Evolutionary conservation across 164 flowering plant species (phyloP).

Genomic region (Liriodendron chinense): DNA sequence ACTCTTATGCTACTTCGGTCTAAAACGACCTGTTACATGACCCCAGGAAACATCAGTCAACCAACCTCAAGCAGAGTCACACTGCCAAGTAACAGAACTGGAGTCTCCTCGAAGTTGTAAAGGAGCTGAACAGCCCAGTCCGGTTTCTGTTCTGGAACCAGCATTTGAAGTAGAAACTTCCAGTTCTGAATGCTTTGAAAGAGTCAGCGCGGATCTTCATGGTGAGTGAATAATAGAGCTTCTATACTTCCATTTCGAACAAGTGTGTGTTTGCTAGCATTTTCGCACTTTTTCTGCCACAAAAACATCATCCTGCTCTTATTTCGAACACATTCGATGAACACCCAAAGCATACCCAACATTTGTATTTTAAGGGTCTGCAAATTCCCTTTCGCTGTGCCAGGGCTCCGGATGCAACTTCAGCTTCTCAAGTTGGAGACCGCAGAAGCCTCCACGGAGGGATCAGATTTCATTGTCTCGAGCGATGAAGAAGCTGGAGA

Average conservation of each 20-base stretch:
- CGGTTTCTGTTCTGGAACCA: constrained; percentile 74
- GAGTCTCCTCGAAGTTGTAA: constrained; percentile 55
- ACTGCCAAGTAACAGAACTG: constrained; percentile 28
- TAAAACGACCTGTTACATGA: background rate
- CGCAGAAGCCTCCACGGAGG: constrained; percentile 44
- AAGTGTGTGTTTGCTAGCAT: background rate
- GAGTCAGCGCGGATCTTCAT: constrained; percentile 71
- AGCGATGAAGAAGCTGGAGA: constrained; percentile 44
- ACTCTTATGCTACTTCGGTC: background rate
- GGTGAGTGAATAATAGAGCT: constrained; percentile 34
- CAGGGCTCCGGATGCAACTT: constrained; percentile 49
- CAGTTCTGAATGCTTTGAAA: constrained; percentile 77
- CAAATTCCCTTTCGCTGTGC: background rate
- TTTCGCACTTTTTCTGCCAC: background rate
- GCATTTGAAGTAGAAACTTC: constrained; percentile 50
- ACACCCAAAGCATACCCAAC: background rate
- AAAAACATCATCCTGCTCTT: background rate
- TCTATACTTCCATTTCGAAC: background rate
- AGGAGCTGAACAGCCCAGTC: constrained; percentile 79
- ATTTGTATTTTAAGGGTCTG: background rate
- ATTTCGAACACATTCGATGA: too few species aligned
- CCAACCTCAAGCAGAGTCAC: constrained; percentile 23
- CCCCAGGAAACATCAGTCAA: constrained; percentile 33
- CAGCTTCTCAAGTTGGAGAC: constrained; percentile 50
- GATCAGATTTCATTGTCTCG: constrained; percentile 41